These are phyloP conservation scores for Fragaria nilgerrensis DNA, from an alignment of 306 rosid genomes.

Conservation along the genomic window DNA sequence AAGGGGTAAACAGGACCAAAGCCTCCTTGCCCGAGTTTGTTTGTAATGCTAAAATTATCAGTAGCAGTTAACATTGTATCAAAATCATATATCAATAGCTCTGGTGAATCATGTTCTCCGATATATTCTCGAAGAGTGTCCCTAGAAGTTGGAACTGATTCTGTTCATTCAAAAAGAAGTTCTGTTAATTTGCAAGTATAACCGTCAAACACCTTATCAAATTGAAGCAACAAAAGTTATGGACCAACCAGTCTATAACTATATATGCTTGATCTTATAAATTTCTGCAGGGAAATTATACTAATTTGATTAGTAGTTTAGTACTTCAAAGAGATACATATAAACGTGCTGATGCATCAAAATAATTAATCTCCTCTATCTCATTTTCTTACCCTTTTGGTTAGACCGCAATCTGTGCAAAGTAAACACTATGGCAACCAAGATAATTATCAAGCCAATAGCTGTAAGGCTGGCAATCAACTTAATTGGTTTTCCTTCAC, in stretches of 20 bases:
- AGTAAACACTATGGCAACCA: neutral
- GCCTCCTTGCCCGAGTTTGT: slow-evolving; percentile 34
- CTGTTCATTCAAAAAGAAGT: neutral
- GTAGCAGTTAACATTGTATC: slow-evolving; percentile 16
- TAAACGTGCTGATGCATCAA: neutral
- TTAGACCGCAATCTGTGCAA: neutral
- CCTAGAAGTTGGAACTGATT: neutral
- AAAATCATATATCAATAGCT: slow-evolving; percentile 7
- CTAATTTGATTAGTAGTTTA: neutral
- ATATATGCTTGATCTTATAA: too few relatives aligned
- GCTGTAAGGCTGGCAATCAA: slow-evolving; percentile 7
- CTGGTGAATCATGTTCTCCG: neutral
- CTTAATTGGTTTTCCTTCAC: slow-evolving; percentile 8
- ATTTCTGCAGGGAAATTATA: too few relatives aligned
- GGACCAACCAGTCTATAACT: too few relatives aligned
- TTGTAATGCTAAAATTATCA: slow-evolving; percentile 8
- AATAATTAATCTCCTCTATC: neutral
- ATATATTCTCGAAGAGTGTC: neutral
- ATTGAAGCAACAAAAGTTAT: too few relatives aligned
- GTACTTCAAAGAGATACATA: too few relatives aligned
- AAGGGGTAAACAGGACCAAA: slow-evolving; percentile 19
- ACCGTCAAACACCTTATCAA: too few relatives aligned
- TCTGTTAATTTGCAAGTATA: neutral
- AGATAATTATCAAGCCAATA: neutral
- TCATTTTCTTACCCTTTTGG: slow-evolving; percentile 13